Evolutionary conservation across 2,329 filamentous ascomycete species (phyloP), one percentile per base, ranked within the genome.

Genomic region (Davidsoniella virescens): DNA sequence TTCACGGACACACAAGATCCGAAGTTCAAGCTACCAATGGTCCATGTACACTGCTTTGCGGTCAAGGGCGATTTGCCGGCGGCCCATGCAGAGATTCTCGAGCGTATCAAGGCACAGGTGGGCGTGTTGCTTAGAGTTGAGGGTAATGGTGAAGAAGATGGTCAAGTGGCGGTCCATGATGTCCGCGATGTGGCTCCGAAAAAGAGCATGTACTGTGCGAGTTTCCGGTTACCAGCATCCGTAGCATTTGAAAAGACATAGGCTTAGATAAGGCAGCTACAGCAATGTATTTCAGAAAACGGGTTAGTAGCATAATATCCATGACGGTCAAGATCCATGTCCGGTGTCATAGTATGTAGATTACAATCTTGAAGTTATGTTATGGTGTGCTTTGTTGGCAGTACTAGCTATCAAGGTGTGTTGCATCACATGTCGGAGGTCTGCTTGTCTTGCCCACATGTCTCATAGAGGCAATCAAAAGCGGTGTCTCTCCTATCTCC

Each of bases 161-260:
- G 68, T 5, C 65, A 76, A 57, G 67, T 76, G 37, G 67, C 67
- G 0, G 75, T 87, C 55, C 67, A 78, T 53, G 78, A 84, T 53
- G 87, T 96, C 33, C 75, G 92, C 56, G 80, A 93, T 57, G 92
- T 98, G 50, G 85, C 87, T 52, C 92, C 92, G 4, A 82, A 86
- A 60, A 98, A 98, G 72, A 77, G 83, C 61, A 95, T 95, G 88
- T 96, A 90, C 64, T 96, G 92, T 64, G 90, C 87, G 26, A 93
- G 80, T 57, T 96, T 98, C 66, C 77, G 87, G 55, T 62, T 98
- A 54, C 92, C 92, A 2, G 66, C 70, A 33, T 79, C 85, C 58
- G 85, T 95, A 5, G 92, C 88, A 12, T 95, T 94, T 67, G 71
- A 75, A 20, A 58, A 63, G 55, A 51, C 25, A 12, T 43, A 44